Evolutionary conservation across 192 early-diverging fungal genomes (phyloP).

Genomic region (Coemansia sp.): DNA sequence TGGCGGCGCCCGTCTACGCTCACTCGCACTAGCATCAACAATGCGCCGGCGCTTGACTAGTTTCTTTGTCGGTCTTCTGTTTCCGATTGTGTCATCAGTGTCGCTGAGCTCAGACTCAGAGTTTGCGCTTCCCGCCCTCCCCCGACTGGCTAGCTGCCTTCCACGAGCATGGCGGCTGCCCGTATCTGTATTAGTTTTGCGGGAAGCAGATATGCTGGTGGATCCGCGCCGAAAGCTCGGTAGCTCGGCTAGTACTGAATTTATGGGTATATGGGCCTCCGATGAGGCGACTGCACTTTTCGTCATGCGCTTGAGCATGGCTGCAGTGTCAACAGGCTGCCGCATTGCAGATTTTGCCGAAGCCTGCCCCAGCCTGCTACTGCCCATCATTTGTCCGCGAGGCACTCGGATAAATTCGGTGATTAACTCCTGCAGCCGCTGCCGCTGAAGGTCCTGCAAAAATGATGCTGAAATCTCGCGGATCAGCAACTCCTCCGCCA

Average conservation of each 20-base stretch:
- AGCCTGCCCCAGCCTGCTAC: not conserved
- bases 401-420: conserved; percentile 15
- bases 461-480: conserved; percentile 46
- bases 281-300: conserved; percentile 8
- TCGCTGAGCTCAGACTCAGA: conserved; percentile 8
- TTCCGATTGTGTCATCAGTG: not conserved
- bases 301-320: conserved; percentile 39
- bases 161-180: not conserved
- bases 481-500: conserved; percentile 38
- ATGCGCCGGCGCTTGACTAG: conserved; percentile 2
- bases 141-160: not conserved
- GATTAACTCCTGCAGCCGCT: conserved; percentile 20
- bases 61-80: not conserved
- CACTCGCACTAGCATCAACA: not conserved
- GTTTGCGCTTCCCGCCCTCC: not conserved
- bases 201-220: not conserved
- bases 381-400: not conserved
- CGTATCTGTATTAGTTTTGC: not conserved
- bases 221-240: conserved; percentile 48
- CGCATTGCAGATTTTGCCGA: not conserved
- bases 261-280: conserved; percentile 21
- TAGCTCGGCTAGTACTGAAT: conserved; percentile 38
- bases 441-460: conserved; percentile 36
- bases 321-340: conserved; percentile 28
- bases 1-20: not conserved